Evolutionary conservation across 805 yeast species (phyloP), one percentile per base, ranked within the genome.

Genomic region (Metschnikowia proteae): DNA sequence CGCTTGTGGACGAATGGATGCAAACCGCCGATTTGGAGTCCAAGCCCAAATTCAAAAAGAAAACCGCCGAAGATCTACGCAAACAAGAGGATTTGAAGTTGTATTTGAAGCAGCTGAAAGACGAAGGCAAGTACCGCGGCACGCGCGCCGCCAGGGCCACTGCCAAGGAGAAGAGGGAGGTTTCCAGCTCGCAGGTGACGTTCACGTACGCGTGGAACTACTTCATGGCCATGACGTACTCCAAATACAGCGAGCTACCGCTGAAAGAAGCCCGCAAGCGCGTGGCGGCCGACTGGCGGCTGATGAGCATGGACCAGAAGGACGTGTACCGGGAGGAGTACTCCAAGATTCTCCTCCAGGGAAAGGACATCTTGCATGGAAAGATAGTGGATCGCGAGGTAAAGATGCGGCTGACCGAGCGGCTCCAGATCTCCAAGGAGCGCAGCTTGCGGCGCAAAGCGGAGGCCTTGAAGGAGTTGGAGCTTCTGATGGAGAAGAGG

Each of bases 121-220:
- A 52, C 8, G 67, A 60, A n/a, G 48, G 49, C n/a, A 36, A 31
- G 6, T 43, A 41, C 45, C 31, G 38, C 8, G 39, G 47, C 31
- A 36, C 8, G 6, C 9, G 26, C 11, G 17, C 13, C 11, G 11
- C 11, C 38, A 30, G 22, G 28, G 33, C 35, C 3, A 22, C 5
- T 4, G 3, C 38, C 3, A 11, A 4, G 22, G 40, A 43, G 31
- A 23, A 41, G n/a, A 30, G 48, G 22, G 42, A 51, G 10, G 38
- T 28, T 10, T 31, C 42, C 22, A 30, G 35, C 8, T 55, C 50
- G 40, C 32, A 62, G 35, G 49, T 68, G 30, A 62, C 63, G 10
- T 55, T 60, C 49, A 62, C 62, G 25, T 64, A 69, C 47, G 73
- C 73, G 1, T 69, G 73, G 71, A 69, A 70, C 57, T 69, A 66